Conservation (phyloP, 805 yeast species). For the Henningerozyma blattae region DNA sequence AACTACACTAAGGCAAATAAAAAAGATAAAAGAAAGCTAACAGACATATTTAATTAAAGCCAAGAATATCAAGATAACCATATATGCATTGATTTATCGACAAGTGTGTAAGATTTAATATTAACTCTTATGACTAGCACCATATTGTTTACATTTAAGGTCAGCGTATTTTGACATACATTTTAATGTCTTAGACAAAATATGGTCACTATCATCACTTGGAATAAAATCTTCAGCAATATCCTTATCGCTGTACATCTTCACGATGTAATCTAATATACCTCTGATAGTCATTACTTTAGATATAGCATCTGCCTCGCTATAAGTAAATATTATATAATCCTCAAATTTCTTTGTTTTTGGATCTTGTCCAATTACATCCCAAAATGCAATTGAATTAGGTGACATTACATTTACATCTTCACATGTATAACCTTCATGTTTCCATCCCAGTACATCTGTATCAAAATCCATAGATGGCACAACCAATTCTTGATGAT, state of each 20-base stretch:
- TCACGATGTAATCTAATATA: conserved; percentile 25
- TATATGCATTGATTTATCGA: too few species aligned
- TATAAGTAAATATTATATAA: conserved; percentile 5
- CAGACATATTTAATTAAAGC: too few species aligned
- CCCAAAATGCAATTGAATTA: conserved; percentile 7
- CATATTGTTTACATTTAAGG: conserved; percentile 1
- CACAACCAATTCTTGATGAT: conserved; percentile 4
- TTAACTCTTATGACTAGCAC: conserved; percentile 1
- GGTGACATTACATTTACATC: conserved; percentile 4
- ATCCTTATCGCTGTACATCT: conserved; percentile 15
- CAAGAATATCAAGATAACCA: too few species aligned
- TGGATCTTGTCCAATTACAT: conserved; percentile 4
- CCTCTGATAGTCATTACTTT: conserved; percentile 26
- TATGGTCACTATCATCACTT: conserved; percentile 1
- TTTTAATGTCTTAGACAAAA: neutral
- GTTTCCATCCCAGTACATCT: conserved; percentile 7
- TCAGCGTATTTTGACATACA: conserved; percentile 2
- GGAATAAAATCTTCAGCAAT: conserved; percentile 5
- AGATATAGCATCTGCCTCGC: conserved; percentile 27
- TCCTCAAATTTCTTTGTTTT: conserved; percentile 17
- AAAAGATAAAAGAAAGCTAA: too few species aligned
- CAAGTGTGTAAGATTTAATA: too few species aligned
- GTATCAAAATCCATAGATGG: conserved; percentile 5
- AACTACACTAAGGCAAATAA: too few species aligned
- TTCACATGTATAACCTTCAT: conserved; percentile 4